These are phyloP conservation scores for Hsuehochloa calcarea DNA, from an alignment of 176 grass and related monocot genomes.

Conservation along the genomic window DNA sequence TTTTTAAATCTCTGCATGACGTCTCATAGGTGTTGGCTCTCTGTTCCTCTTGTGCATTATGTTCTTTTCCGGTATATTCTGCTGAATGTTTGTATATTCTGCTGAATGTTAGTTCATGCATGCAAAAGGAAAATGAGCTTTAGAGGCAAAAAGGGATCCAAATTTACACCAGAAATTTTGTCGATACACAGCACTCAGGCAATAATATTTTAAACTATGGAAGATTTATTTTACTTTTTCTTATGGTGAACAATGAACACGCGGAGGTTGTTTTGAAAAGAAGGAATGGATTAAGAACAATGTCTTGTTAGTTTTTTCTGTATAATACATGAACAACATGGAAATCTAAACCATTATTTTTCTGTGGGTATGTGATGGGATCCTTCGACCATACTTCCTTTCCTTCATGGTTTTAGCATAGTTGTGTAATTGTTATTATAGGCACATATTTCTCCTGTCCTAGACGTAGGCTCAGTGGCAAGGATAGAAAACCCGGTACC, in stretches of 20 bases:
- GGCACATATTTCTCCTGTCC: background rate
- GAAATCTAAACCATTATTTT: background rate
- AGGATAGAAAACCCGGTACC: too few species aligned
- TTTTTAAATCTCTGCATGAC: too few species aligned
- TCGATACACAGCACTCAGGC: background rate
- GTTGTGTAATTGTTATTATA: too few species aligned
- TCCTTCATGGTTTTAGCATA: too few species aligned
- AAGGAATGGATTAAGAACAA: background rate
- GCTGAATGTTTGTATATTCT: background rate
- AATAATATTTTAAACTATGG: too few species aligned
- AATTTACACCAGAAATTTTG: background rate
- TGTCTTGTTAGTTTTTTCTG: background rate
- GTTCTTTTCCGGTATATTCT: background rate
- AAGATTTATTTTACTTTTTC: background rate
- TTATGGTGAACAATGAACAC: background rate
- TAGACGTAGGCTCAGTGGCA: background rate
- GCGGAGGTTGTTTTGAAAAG: background rate
- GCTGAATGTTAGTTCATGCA: background rate
- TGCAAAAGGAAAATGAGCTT: background rate
- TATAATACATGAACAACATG: background rate
- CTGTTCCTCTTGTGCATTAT: background rate
- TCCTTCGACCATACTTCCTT: background rate
- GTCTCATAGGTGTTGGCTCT: background rate
- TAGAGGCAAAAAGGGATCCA: too few species aligned
- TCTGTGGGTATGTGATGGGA: background rate